These are phyloP conservation scores for Solanum microdontum DNA, from an alignment of 257 asterid species.

Conservation along the genomic window DNA sequence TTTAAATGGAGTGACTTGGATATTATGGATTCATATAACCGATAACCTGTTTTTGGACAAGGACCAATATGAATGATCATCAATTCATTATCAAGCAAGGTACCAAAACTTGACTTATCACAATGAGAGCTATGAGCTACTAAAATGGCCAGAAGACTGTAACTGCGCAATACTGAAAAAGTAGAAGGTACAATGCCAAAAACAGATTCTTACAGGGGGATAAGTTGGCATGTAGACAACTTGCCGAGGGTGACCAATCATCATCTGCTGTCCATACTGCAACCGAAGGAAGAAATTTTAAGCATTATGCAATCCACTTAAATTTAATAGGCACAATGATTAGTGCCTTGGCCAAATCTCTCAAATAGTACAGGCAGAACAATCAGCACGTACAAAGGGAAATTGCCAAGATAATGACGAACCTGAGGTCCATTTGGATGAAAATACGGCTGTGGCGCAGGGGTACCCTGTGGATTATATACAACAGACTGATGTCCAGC, in stretches of 20 bases:
- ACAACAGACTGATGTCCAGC: slow-evolving; percentile 62
- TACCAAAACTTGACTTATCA: neutral
- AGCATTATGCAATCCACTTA: neutral
- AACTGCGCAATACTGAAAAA: neutral
- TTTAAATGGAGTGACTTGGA: neutral
- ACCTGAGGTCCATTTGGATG: slow-evolving; percentile 96
- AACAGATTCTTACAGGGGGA: slow-evolving; percentile 55
- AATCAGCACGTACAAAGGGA: neutral
- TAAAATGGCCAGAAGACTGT: neutral
- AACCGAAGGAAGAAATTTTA: neutral
- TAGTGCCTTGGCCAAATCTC: neutral
- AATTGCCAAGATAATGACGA: slow-evolving; percentile 3
- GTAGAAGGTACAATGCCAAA: neutral
- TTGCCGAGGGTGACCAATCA: slow-evolving; percentile 83
- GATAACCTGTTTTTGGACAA: neutral
- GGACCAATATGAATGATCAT: neutral
- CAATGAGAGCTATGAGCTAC: neutral
- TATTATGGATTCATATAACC: neutral
- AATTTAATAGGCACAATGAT: neutral
- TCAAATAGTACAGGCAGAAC: neutral
- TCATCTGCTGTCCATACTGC: slow-evolving; percentile 90
- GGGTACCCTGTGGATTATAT: slow-evolving; percentile 66
- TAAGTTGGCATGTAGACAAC: slow-evolving; percentile 73
- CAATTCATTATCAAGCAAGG: neutral
- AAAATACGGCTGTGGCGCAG: slow-evolving; percentile 63